Percentiles rank a stretch among this genome's conserved stretches.
These are phyloP conservation scores for Isatis tinctoria DNA, from an alignment of 345 rosid genomes.

Conservation along the genomic window DNA sequence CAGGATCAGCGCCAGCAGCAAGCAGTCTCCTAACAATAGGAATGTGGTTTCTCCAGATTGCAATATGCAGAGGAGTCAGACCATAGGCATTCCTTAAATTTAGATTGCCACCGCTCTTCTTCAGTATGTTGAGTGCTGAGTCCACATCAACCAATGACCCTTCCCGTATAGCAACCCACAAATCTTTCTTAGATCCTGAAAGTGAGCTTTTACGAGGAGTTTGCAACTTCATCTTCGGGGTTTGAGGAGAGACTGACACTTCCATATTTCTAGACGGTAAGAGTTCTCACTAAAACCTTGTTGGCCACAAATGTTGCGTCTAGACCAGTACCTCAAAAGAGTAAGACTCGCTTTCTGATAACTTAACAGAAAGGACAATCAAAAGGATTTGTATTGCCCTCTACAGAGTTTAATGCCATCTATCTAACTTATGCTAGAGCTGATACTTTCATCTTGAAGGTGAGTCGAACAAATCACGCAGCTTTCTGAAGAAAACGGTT, in stretches of 20 bases:
- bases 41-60: conserved; percentile 92
- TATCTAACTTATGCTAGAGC: not conserved
- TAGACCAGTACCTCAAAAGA: conserved; percentile 5
- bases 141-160: conserved; percentile 89
- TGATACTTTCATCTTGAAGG: not conserved
- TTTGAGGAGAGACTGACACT: conserved; percentile 52
- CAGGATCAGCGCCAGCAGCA: conserved; percentile 94
- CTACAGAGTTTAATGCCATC: not conserved
- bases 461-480: not conserved
- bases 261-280: conserved; percentile 40
- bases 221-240: conserved; percentile 51
- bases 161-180: conserved; percentile 71
- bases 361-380: not conserved
- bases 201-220: conserved; percentile 45
- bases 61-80: conserved; percentile 82
- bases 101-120: conserved; percentile 81
- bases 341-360: not conserved
- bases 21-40: conserved; percentile 87
- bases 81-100: conserved; percentile 75
- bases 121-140: conserved; percentile 51
- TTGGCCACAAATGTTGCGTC: not conserved
- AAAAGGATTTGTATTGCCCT: not conserved
- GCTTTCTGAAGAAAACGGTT: not conserved
- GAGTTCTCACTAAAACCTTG: conserved; percentile 1
- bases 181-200: conserved; percentile 51